Evolutionary conservation across 192 early-diverging fungal genomes (phyloP), one percentile per base, ranked within the genome.

Genomic region (Coemansia sp.): DNA sequence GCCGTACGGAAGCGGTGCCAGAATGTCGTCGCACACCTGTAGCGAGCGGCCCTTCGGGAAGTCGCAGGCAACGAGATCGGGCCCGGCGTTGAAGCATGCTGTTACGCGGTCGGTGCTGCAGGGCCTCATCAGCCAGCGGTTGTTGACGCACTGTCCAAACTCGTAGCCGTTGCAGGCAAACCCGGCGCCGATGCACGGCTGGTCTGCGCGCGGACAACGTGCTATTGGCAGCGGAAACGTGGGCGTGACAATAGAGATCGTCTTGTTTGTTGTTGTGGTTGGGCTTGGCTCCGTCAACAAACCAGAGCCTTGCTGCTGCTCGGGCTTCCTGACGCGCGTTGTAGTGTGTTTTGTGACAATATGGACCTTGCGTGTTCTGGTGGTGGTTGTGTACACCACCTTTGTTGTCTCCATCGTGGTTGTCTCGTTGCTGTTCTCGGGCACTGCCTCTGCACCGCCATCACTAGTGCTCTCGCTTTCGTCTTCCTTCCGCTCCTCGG

Each of bases 131-230:
- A 79, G 63, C 82, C 82, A 84, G 57, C 73, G 73, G 59, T 69
- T 74, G 67, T 76, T 73, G 57, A 79, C 74, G 71, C 82, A 84
- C 65, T 78, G 73, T 0, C 76, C 82, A 61, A 76, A 84, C 61
- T 79, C 72, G 66, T 84, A 79, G 10, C 82, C 82, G 18, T 76
- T 78, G 63, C 82, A 84, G 6, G 73, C 71, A 73, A 74, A 84
- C 1, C 71, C 73, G 3, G 69, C 73, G 19, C 76, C 82, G 5
- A 74, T 51, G 41, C 82, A 84, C 2, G 81, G 76, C 68, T 77
- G 72, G 42, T 74, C 81, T 0, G 74, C 72, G 6, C 69, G 69
- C 1, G 72, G 70, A 43, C 81, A 83, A 10, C 75, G 65, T 2
- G 72, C 81, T 19, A 71, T 75, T 4, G 74, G 76, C 22, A 76